phyloP scores from a whole-genome alignment of 352 stramenopile genomes.

The Globisporangium solare region DNA sequence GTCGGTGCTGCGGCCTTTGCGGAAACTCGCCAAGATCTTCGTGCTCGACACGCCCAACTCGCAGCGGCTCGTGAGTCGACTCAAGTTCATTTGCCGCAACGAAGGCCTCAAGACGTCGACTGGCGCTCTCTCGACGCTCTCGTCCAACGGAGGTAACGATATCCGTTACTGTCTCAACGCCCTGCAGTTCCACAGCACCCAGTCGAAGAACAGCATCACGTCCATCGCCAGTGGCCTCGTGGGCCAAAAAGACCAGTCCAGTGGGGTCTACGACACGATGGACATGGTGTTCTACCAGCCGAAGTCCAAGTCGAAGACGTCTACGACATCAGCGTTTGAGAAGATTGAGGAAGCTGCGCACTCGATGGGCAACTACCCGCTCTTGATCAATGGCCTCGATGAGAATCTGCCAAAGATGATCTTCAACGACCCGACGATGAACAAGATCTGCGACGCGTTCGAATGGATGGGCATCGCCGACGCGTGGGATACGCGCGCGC shows the following conservation, averaged over 20 bases:
- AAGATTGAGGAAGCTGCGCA: constrained; percentile 67
- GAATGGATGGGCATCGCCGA: constrained; percentile 84
- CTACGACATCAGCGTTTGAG: constrained; percentile 21
- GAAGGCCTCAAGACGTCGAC: constrained; percentile 84
- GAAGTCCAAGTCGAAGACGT: constrained; percentile 26
- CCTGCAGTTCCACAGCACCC: constrained; percentile 91
- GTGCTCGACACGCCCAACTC: constrained; percentile 84
- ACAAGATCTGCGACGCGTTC: constrained; percentile 73
- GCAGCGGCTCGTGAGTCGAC: constrained; percentile 85
- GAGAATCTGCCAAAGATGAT: constrained; percentile 87
- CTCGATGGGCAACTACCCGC: constrained; percentile 69
- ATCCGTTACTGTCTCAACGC: constrained; percentile 96
- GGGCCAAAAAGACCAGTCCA: constrained; percentile 54
- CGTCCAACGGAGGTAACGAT: constrained; percentile 77
- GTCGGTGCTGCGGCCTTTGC: constrained; percentile 91
- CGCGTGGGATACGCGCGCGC: constrained; percentile 55
- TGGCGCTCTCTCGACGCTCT: constrained; percentile 57
- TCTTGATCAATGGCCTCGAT: constrained; percentile 84
- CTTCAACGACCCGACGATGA: constrained; percentile 89
- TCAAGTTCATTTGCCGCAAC: constrained; percentile 90
- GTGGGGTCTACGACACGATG: constrained; percentile 60
- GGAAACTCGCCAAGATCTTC: constrained; percentile 92
- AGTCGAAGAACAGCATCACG: constrained; percentile 22
- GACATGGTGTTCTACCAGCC: constrained; percentile 73
- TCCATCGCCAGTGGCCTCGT: constrained; percentile 31